These are phyloP conservation scores for Spizellomyces punctatus DNA, from an alignment of 192 early-diverging fungal species.

Conservation along the genomic window DNA sequence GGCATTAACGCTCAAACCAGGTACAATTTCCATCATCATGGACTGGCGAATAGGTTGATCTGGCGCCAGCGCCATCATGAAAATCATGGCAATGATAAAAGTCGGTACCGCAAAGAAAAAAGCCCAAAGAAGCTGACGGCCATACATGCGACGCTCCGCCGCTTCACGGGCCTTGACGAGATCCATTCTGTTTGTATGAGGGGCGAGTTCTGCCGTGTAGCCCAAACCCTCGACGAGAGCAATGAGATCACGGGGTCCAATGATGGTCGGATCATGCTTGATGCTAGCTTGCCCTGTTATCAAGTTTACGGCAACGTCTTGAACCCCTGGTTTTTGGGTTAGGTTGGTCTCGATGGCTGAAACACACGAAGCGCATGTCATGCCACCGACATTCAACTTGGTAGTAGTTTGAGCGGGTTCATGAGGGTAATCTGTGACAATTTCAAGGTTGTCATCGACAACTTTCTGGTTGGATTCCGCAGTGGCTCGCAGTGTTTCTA, in stretches of 20 bases:
- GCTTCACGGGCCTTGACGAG: slow-evolving; percentile 34
- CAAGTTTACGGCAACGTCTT: slow-evolving; percentile 32
- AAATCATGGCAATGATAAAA: slow-evolving; percentile 71
- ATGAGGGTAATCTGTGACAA: slow-evolving; percentile 14
- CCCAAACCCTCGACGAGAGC: slow-evolving; percentile 62
- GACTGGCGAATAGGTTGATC: slow-evolving; percentile 44
- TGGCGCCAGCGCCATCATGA: slow-evolving; percentile 66
- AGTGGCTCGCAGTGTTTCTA: neutral
- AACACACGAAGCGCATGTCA: slow-evolving; percentile 58
- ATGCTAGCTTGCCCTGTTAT: slow-evolving; percentile 46
- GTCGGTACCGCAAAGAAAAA: slow-evolving; percentile 69
- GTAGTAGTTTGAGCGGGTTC: slow-evolving; percentile 14
- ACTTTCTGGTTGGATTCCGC: neutral
- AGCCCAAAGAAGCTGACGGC: slow-evolving; percentile 49
- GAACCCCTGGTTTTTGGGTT: slow-evolving; percentile 25
- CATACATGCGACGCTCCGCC: slow-evolving; percentile 48
- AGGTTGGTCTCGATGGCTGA: slow-evolving; percentile 38
- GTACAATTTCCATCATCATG: slow-evolving; percentile 52
- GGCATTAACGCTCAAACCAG: slow-evolving; percentile 58
- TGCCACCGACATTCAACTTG: slow-evolving; percentile 42
- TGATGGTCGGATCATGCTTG: slow-evolving; percentile 48
- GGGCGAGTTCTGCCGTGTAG: slow-evolving; percentile 52
- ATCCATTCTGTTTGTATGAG: slow-evolving; percentile 28
- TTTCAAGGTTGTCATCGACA: slow-evolving; percentile 9
- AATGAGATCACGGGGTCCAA: slow-evolving; percentile 69